These are phyloP conservation scores for Lachnellula willkommii DNA, from an alignment of 2,329 filamentous ascomycete genomes.

Conservation along the genomic window DNA sequence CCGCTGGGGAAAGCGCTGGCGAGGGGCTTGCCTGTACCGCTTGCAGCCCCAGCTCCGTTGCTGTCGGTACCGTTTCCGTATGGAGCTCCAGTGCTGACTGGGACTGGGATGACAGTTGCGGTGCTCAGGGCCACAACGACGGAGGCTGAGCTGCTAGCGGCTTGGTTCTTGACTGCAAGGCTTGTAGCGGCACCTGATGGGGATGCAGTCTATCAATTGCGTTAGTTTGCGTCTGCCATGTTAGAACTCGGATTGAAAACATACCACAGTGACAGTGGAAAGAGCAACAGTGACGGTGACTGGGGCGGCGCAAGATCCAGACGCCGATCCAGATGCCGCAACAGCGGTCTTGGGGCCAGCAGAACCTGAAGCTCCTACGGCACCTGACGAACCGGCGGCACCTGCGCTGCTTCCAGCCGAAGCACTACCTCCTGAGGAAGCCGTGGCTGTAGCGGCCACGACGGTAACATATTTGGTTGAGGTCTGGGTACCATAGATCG, in stretches of 20 bases:
- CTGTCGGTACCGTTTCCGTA: constrained; percentile 25
- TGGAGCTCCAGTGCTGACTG: constrained; percentile 15
- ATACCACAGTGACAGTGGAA: constrained; percentile 28
- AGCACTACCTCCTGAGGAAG: neutral
- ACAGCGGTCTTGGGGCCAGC: neutral
- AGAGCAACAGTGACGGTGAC: constrained; percentile 28
- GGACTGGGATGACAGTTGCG: constrained; percentile 24
- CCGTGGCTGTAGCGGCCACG: neutral
- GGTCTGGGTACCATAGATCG: constrained; percentile 15
- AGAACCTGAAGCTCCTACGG: neutral
- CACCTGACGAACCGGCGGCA: neutral
- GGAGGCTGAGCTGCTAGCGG: constrained; percentile 1
- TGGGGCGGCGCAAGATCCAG: constrained; percentile 8
- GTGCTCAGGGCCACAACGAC: constrained; percentile 17
- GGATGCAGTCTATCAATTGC: constrained; percentile 3
- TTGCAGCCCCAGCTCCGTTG: neutral
- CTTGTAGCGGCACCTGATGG: constrained; percentile 2
- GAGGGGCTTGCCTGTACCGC: constrained; percentile 22
- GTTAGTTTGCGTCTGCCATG: neutral
- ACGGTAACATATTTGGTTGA: constrained; percentile 23
- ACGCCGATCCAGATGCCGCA: neutral
- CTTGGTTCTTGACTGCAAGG: constrained; percentile 3
- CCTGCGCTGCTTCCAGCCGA: constrained; percentile 6
- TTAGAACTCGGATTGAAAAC: constrained; percentile 1
- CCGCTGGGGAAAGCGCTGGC: constrained; percentile 24